phyloP scores from a whole-genome alignment of 371 early-diverging fungal species.

The Rhizopus sp. region DNA sequence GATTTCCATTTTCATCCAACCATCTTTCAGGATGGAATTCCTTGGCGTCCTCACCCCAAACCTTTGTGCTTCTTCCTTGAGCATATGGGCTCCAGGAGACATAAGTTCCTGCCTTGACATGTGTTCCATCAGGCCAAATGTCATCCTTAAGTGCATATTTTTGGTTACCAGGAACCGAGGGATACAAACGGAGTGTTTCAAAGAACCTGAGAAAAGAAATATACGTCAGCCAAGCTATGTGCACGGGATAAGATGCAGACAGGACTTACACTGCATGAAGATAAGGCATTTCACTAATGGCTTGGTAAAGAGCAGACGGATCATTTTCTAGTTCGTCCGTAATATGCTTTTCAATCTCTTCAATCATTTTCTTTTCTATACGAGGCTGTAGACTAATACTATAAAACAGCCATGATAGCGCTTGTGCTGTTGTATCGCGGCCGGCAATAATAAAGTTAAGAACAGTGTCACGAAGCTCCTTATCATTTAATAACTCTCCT shows the following conservation, averaged over 20 bases:
- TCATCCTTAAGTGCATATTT: conserved; percentile 69
- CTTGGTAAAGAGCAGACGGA: conserved; percentile 41
- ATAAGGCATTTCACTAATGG: conserved; percentile 53
- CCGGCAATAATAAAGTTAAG: conserved; percentile 72
- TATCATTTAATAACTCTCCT: conserved; percentile 50
- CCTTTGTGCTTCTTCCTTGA: conserved; percentile 51
- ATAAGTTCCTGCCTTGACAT: conserved; percentile 56
- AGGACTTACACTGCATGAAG: conserved; percentile 57
- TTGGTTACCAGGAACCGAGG: conserved; percentile 68
- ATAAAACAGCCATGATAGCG: conserved; percentile 72
- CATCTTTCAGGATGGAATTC: conserved; percentile 63
- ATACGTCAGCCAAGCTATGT: background rate
- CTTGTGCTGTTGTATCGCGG: conserved; percentile 75
- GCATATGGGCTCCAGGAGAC: conserved; percentile 53
- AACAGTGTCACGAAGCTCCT: conserved; percentile 62
- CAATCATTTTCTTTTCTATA: conserved; percentile 53
- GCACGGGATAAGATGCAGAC: background rate
- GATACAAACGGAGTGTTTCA: conserved; percentile 72
- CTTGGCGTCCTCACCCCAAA: conserved; percentile 67
- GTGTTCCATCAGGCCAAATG: conserved; percentile 69
- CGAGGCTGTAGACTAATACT: conserved; percentile 48
- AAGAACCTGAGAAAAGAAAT: conserved; percentile 30
- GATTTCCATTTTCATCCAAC: conserved; percentile 33
- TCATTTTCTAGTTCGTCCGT: conserved; percentile 37
- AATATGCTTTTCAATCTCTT: conserved; percentile 52